Evolutionary conservation across 257 asterid species (phyloP).

Genomic region (Verbascum thapsus): DNA sequence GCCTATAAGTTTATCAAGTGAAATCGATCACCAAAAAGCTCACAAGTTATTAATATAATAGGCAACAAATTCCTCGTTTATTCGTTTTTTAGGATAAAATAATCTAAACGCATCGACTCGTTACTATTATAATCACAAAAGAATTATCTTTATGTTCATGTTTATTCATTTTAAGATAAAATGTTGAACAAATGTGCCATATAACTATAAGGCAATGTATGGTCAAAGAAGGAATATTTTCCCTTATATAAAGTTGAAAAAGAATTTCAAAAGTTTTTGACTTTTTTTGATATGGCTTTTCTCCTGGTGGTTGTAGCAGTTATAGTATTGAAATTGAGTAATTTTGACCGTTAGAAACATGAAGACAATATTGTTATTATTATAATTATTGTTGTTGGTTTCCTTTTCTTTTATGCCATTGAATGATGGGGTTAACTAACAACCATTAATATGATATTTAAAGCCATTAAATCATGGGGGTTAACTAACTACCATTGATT

Average conservation of each 20-base stretch:
- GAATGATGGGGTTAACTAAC: constrained; percentile 41
- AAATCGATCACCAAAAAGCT: too few species aligned
- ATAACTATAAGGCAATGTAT: neutral
- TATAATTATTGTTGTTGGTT: neutral
- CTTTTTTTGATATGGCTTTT: constrained; percentile 12
- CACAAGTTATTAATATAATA: too few species aligned
- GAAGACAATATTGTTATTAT: constrained; percentile 18
- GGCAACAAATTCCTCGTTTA: too few species aligned
- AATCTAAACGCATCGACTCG: too few species aligned
- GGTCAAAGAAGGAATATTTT: neutral
- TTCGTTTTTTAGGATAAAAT: too few species aligned
- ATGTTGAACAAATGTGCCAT: too few species aligned
- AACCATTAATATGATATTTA: constrained; percentile 19
- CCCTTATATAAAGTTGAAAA: neutral
- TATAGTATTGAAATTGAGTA: constrained; percentile 30
- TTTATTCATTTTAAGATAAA: too few species aligned
- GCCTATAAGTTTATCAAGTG: too few species aligned
- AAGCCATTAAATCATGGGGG: too few species aligned
- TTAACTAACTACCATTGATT: too few species aligned
- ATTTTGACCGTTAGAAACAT: constrained; percentile 22
- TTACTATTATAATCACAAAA: too few species aligned
- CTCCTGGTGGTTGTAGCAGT: constrained; percentile 33
- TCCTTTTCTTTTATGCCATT: constrained; percentile 5
- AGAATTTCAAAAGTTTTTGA: constrained; percentile 1
- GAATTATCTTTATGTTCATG: too few species aligned